Base-by-base conservation (phyloP, 371 early-diverging fungal genomes). In the Ordospora colligata region DNA sequence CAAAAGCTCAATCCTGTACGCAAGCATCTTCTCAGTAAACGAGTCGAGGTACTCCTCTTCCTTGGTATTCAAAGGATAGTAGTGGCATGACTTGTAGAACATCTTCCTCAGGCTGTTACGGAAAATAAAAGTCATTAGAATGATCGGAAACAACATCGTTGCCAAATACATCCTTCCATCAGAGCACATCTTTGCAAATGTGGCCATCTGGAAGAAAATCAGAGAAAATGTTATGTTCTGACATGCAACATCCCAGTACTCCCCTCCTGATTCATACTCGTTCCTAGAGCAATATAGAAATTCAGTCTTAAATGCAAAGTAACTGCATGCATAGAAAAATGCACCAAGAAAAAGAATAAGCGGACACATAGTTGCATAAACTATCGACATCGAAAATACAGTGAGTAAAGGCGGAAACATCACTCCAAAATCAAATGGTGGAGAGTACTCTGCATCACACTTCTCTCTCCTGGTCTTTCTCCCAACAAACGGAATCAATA, bases 181-280 rank as follows among this genome's bases (percentile, higher is more conserved):
- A 44, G 77, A 49, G 44, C 70, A 75, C 62, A 82, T 74, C 43
- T 77, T 66, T 40, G 71, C 63, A 21, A 76, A 47, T 5, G 82
- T 83, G 3, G 76, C 63, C 0, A 75, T 8, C 32, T 85, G 84
- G 54, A 85, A 80, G 12, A 74, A 50, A 8, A 82, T 23, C 11
- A 85, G 63, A n/a, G 82, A 76, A 63, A 70, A 78, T 14, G 84
- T 67, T 19, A 85, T 75, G 43, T 67, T 73, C 21, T 47, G 70
- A 43, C 46, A 69, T 11, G 78, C 66, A 19, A 42, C 23, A 25
- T 73, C 69, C 84, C 84, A 85, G 69, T 74, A 78, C 32, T 52
- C 67, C 11, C 86, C 86, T 17, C 86, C 86, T 19, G 82, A 75
- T 64, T 85, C 86, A 52, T 69, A 74, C n/a, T 81, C 68, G 74